phyloP scores from a whole-genome alignment of 2,329 filamentous ascomycete species.

The Aspergillus carbonarius region DNA sequence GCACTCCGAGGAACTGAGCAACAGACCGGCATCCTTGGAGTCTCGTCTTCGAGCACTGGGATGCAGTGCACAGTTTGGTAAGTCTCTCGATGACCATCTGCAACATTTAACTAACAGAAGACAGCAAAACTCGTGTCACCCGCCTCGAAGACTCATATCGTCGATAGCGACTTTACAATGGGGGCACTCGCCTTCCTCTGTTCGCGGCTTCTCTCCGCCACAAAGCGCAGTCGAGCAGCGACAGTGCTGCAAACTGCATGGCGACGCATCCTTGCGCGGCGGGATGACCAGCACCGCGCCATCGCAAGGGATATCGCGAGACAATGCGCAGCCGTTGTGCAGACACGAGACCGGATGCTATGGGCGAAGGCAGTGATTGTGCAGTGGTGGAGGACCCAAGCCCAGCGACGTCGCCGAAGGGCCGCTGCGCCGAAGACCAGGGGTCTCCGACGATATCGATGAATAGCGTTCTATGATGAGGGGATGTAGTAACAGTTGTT shows the following conservation, averaged over 20 bases:
- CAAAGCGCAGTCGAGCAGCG: constrained; percentile 52
- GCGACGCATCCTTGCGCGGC: constrained; percentile 34
- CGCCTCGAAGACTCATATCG: constrained; percentile 42
- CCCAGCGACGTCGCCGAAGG: constrained; percentile 13
- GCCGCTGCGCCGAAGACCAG: neutral
- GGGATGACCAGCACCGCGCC: constrained; percentile 19
- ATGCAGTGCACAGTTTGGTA: constrained; percentile 46
- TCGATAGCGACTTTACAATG: constrained; percentile 56
- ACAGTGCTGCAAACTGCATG: constrained; percentile 54
- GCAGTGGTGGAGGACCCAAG: constrained; percentile 35
- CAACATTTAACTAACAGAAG: constrained; percentile 9
- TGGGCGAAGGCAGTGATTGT: constrained; percentile 37
- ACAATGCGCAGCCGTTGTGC: constrained; percentile 50
- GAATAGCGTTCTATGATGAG: neutral
- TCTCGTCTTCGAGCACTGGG: constrained; percentile 40
- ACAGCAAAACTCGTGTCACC: constrained; percentile 48
- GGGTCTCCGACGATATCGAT: neutral
- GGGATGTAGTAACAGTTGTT: neutral
- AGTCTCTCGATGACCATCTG: constrained; percentile 13
- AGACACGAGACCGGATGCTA: constrained; percentile 43
- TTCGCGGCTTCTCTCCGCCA: constrained; percentile 56
- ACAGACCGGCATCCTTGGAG: constrained; percentile 20
- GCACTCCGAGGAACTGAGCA: neutral
- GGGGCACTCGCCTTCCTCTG: constrained; percentile 60
- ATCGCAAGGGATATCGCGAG: constrained; percentile 28